These are phyloP conservation scores for Amauroascus niger DNA, from an alignment of 2,329 filamentous ascomycete species.

Conservation along the genomic window DNA sequence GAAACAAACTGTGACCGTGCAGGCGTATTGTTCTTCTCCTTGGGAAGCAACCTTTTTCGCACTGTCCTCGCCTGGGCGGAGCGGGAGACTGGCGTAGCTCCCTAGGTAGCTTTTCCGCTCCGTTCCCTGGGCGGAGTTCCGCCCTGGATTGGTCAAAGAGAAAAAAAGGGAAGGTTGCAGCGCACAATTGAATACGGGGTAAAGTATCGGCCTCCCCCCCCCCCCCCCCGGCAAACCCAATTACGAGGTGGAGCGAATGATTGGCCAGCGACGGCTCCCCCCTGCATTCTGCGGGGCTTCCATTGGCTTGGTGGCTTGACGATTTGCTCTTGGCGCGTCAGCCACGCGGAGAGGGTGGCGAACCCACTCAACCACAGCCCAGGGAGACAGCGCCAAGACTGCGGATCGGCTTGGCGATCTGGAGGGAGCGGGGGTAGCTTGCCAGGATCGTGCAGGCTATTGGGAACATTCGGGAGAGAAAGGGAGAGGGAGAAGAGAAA, in stretches of 20 bases:
- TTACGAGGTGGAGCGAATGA: background rate
- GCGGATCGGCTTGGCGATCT: background rate
- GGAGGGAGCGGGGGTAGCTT: too few species aligned
- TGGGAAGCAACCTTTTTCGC: too few species aligned
- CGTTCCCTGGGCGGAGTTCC: background rate
- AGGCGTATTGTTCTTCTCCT: too few species aligned
- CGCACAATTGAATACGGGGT: background rate
- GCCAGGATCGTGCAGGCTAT: too few species aligned
- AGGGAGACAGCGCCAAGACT: background rate
- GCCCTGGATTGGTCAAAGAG: too few species aligned
- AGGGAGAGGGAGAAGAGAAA: too few species aligned
- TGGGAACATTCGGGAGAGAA: too few species aligned
- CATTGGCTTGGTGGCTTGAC: background rate
- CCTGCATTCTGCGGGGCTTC: background rate
- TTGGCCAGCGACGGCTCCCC: background rate
- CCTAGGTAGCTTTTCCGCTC: background rate
- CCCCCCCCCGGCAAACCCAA: background rate
- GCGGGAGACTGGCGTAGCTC: background rate
- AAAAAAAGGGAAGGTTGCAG: background rate
- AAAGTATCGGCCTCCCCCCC: too few species aligned
- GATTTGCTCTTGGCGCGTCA: background rate
- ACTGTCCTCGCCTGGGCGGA: background rate
- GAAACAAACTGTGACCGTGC: too few species aligned
- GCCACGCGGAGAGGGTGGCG: background rate
- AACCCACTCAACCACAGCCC: background rate